Evolutionary conservation across 192 early-diverging fungal genomes (phyloP), one percentile per base, ranked within the genome.

Genomic region (Geranomyces michiganensis): DNA sequence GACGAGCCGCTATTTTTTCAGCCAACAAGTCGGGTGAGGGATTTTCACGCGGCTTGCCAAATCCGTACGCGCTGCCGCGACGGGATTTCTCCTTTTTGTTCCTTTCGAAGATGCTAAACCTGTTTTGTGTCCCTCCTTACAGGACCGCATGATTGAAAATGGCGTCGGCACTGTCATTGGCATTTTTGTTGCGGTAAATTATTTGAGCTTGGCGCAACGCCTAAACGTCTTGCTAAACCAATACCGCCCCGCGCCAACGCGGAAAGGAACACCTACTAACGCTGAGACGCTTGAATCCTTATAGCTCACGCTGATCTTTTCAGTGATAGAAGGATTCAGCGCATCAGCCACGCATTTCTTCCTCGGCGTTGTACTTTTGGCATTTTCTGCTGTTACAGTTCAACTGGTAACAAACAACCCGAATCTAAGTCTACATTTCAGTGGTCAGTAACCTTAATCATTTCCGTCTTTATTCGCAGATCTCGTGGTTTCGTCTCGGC

Each of bases 111-210:
- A n/a, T n/a, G 27, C 36, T 62, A 33, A 62, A 30, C 19, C 36
- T 15, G 21, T 10, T 31, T 27, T 12, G 36, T 33, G 21, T 4
- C 7, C 1, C 60, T 27, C 10, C 10, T 62, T 44, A 24, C 45
- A 70, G 68, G 68, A 70, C 33, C 30, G 68, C 31, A 59, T 70
- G 68, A 59, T 70, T 70, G 68, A 70, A 61, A 70, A 70, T 30
- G 58, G 19, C 0, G 60, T 61, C n/a, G 56, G 58, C 17, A 32
- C 45, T 36, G 30, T 19, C n/a, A 33, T 70, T 1, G 30, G 56
- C 29, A 33, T 29, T 6, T 59, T 70, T 27, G 58, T 70, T 24
- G 68, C 47, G 58, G 68, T 70, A 47, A 61, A 56, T 61, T 0
- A 21, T 56, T 36, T 1, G 19, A 0, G 8, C 9, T 27, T 46